phyloP scores from a whole-genome alignment of 257 asterid genomes.

The Solanum pennellii region DNA sequence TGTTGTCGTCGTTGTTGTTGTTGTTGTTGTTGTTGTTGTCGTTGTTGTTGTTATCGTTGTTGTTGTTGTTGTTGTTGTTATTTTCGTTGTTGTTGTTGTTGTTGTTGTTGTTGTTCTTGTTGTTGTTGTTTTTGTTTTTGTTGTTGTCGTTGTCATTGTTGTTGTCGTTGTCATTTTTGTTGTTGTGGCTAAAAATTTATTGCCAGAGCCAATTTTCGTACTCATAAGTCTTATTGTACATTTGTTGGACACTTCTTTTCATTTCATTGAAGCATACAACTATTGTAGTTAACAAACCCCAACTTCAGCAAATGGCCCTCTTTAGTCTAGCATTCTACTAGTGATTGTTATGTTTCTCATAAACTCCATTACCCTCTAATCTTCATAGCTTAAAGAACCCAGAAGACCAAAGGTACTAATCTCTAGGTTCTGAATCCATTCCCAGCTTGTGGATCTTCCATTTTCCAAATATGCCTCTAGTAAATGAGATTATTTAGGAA shows the following conservation, averaged over 20 bases:
- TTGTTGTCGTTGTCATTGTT: too few species aligned
- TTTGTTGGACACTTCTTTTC: background rate
- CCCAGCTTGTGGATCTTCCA: background rate
- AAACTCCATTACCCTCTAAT: background rate
- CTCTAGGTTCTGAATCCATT: background rate
- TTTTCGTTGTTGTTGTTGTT: too few species aligned
- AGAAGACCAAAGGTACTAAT: background rate
- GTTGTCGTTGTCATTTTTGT: too few species aligned
- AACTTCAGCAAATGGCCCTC: background rate
- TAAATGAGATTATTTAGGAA: background rate
- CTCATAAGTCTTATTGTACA: background rate
- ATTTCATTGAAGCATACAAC: background rate
- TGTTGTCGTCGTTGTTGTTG: too few species aligned
- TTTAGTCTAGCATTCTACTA: background rate
- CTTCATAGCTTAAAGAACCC: background rate
- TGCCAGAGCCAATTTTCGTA: background rate
- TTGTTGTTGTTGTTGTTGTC: too few species aligned
- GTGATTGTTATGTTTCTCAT: background rate
- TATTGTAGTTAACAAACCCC: background rate
- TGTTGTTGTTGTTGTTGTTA: too few species aligned
- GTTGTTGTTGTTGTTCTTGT: too few species aligned
- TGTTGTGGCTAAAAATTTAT: background rate
- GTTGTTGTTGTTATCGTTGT: too few species aligned
- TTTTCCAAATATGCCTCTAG: background rate
- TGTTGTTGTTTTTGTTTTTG: too few species aligned